Evolutionary conservation across 2,329 filamentous ascomycete genomes (phyloP).

Genomic region (Talaromyces amestolkiae): DNA sequence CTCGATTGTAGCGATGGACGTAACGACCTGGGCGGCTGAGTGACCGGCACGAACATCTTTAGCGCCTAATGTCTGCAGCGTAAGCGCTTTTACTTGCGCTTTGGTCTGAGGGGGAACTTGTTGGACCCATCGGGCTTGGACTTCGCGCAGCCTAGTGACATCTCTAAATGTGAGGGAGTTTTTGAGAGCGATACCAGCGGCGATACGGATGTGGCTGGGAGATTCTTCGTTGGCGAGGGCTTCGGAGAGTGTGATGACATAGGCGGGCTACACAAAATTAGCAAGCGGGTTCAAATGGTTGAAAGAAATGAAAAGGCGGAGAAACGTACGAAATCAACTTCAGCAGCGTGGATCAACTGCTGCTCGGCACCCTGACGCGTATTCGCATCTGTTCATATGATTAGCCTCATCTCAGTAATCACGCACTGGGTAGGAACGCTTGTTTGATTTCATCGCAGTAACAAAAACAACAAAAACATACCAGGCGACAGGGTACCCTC

Average conservation of each 20-base stretch:
- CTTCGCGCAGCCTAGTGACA: conserved; percentile 76
- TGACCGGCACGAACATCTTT: conserved; percentile 78
- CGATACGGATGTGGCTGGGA: conserved; percentile 80
- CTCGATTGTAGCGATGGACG: conserved; percentile 91
- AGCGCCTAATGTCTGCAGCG: conserved; percentile 82
- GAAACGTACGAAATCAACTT: conserved; percentile 84
- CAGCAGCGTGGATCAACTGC: conserved; percentile 87
- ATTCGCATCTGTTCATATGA: conserved; percentile 66
- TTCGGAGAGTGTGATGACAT: conserved; percentile 87
- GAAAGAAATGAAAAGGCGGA: not conserved
- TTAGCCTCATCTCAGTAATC: conserved; percentile 5
- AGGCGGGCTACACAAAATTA: conserved; percentile 66
- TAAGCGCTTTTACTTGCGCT: conserved; percentile 80
- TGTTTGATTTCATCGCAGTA: not conserved
- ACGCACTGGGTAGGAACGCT: not conserved
- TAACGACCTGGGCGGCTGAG: conserved; percentile 90
- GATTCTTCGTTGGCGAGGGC: conserved; percentile 90
- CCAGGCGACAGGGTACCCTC: conserved; percentile 93
- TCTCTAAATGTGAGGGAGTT: conserved; percentile 97
- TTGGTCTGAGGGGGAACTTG: conserved; percentile 80
- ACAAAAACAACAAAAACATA: conserved; percentile 52
- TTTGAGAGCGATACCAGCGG: conserved; percentile 93
- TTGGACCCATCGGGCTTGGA: conserved; percentile 90
- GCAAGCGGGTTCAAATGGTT: conserved; percentile 11
- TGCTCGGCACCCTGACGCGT: conserved; percentile 89